Conservation (phyloP, 768 basidiomycete genomes). For the Mycena vulgaris region DNA sequence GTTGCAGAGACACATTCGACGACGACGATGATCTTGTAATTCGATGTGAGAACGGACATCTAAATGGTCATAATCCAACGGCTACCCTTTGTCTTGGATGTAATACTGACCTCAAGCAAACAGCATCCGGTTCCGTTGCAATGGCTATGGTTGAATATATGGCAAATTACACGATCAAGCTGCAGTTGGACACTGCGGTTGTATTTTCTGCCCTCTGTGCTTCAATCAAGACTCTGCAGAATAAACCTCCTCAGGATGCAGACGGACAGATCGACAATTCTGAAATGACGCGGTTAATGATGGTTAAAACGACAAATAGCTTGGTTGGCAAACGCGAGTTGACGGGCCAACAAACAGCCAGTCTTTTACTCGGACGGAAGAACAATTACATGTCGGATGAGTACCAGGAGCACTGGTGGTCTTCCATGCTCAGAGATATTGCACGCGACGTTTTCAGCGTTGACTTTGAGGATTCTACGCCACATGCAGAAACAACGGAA, state of each 20-base stretch:
- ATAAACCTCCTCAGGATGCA: slow-evolving; percentile 29
- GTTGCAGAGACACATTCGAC: slow-evolving; percentile 19
- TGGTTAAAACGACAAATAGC: slow-evolving; percentile 28
- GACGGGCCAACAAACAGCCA: slow-evolving; percentile 30
- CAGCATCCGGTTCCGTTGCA: slow-evolving; percentile 33
- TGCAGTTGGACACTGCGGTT: no score
- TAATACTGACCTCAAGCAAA: slow-evolving; percentile 30
- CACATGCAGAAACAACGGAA: not conserved
- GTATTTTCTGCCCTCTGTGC: slow-evolving; percentile 36
- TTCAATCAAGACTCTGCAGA: slow-evolving; percentile 29
- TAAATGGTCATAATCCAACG: slow-evolving; percentile 32
- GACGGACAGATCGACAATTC: slow-evolving; percentile 29
- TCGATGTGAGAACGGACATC: slow-evolving; percentile 21
- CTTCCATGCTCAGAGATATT: slow-evolving; percentile 24
- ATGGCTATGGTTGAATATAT: slow-evolving; percentile 35
- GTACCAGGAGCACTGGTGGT: slow-evolving; percentile 28
- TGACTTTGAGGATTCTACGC: not conserved
- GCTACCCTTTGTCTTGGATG: slow-evolving; percentile 16
- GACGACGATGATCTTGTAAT: slow-evolving; percentile 20
- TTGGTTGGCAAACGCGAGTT: slow-evolving; percentile 28
- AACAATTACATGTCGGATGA: slow-evolving; percentile 18
- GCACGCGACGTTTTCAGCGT: slow-evolving; percentile 38
- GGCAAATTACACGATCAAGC: no score
- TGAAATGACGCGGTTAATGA: slow-evolving; percentile 15
- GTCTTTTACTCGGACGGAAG: slow-evolving; percentile 8